These are phyloP conservation scores for Sporodiniella umbellata DNA, from an alignment of 371 early-diverging fungal species.

Conservation along the genomic window DNA sequence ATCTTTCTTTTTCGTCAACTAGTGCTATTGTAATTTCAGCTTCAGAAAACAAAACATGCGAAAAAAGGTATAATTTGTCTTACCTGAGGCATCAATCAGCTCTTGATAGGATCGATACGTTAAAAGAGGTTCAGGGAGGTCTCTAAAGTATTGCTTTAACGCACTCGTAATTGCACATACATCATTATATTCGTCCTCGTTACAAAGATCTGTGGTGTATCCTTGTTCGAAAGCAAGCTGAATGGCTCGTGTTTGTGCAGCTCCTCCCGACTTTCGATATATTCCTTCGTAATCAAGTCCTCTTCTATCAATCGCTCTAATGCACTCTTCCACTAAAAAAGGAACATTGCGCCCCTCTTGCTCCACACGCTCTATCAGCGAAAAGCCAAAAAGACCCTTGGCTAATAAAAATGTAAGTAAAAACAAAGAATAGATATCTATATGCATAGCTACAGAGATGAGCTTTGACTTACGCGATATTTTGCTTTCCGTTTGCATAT, in stretches of 20 bases:
- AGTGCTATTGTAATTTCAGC: too few relatives aligned
- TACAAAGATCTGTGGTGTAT: conserved; percentile 47
- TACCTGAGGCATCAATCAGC: conserved; percentile 67
- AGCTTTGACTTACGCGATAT: too few relatives aligned
- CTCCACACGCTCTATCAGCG: conserved; percentile 23
- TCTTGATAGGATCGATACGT: conserved; percentile 73
- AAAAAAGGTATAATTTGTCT: too few relatives aligned
- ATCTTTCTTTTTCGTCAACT: conserved; percentile 14
- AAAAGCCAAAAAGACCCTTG: conserved; percentile 11
- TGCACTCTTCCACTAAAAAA: conserved; percentile 71
- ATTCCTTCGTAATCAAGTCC: conserved; percentile 88
- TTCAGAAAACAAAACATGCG: too few relatives aligned
- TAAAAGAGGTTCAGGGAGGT: conserved; percentile 88
- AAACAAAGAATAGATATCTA: too few relatives aligned
- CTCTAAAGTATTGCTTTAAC: conserved; percentile 93
- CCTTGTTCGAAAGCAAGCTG: conserved; percentile 54
- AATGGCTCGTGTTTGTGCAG: conserved; percentile 76
- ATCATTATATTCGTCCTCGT: conserved; percentile 55
- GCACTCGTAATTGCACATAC: conserved; percentile 84
- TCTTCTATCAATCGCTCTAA: conserved; percentile 72
- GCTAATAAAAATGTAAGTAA: not conserved
- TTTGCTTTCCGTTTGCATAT: not conserved
- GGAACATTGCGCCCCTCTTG: conserved; percentile 55
- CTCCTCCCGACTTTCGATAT: conserved; percentile 90
- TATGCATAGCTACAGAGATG: conserved; percentile 2